Conservation (phyloP, 805 yeast species). For the Kuraishia ogatae region DNA sequence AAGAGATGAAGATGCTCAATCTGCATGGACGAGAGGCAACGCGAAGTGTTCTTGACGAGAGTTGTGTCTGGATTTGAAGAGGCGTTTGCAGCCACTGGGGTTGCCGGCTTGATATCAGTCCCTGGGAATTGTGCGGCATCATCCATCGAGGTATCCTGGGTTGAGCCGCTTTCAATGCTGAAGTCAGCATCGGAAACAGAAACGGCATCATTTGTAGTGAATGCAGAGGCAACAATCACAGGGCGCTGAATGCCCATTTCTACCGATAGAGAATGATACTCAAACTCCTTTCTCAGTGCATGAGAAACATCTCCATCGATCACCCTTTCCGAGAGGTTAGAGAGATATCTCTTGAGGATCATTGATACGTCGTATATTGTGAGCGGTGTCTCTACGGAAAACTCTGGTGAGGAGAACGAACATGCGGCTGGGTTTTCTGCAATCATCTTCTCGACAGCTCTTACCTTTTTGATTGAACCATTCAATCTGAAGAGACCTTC, state of each 20-base stretch:
- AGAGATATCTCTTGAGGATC: constrained; percentile 26
- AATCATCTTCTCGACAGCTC: constrained; percentile 18
- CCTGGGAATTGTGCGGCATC: not conserved
- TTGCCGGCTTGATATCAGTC: not conserved
- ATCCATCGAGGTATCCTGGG: not conserved
- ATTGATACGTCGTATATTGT: constrained; percentile 26
- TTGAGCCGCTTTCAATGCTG: not conserved
- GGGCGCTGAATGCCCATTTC: not conserved
- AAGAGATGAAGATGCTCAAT: constrained; percentile 21
- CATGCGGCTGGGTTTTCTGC: constrained; percentile 6
- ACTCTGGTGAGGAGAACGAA: constrained; percentile 9
- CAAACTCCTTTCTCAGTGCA: constrained; percentile 10
- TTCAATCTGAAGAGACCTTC: constrained; percentile 30
- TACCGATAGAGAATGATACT: not conserved
- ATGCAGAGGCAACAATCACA: not conserved
- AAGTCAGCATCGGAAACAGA: not conserved
- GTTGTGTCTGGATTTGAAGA: not conserved
- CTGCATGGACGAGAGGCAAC: not conserved
- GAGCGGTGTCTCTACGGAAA: constrained; percentile 10
- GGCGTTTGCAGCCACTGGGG: not conserved
- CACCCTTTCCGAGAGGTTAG: constrained; percentile 14
- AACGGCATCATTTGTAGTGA: not conserved
- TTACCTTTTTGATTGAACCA: constrained; percentile 24
- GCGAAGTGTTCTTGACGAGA: not conserved
- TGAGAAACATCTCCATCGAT: constrained; percentile 10